Conservation (phyloP, 2,329 filamentous ascomycete genomes). For the Phyllosticta citribraziliensis region DNA sequence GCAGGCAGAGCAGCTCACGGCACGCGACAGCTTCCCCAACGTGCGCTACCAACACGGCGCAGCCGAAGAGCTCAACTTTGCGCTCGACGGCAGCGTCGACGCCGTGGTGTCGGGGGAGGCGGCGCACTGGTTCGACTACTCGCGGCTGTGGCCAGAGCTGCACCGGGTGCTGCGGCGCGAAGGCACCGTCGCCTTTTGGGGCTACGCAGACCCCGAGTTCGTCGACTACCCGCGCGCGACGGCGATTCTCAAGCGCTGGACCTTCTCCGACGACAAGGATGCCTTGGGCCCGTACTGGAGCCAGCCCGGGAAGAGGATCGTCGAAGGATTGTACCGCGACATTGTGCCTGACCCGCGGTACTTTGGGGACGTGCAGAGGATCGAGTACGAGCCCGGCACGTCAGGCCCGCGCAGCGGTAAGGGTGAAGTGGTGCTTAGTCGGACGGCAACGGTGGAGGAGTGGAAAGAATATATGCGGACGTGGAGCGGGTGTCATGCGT, state of each 20-base stretch:
- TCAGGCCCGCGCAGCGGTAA: conserved; percentile 24
- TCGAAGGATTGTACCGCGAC: conserved; percentile 32
- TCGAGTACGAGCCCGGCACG: conserved; percentile 48
- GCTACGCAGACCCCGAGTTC: conserved; percentile 55
- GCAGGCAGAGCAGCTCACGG: conserved; percentile 20
- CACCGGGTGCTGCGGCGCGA: conserved; percentile 43
- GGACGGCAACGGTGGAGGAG: conserved; percentile 45
- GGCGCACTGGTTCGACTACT: conserved; percentile 58
- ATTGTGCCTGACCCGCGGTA: conserved; percentile 43
- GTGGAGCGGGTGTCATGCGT: conserved; percentile 50
- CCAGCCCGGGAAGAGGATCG: conserved; percentile 47
- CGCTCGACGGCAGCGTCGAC: conserved; percentile 43
- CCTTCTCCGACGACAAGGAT: conserved; percentile 38
- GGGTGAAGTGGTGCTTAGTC: conserved; percentile 38
- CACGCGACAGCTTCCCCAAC: conserved; percentile 24
- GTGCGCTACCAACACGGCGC: conserved; percentile 41
- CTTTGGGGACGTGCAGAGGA: conserved; percentile 44
- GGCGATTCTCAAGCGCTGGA: conserved; percentile 46
- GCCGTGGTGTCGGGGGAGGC: conserved; percentile 44
- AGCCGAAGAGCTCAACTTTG: conserved; percentile 46
- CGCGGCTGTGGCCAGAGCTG: conserved; percentile 46
- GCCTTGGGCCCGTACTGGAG: conserved; percentile 52
- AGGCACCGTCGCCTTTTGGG: conserved; percentile 55
- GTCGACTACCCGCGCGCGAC: conserved; percentile 44
- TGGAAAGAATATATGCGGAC: conserved; percentile 54